These are phyloP conservation scores for Ophiostoma ips DNA, from an alignment of 2,329 filamentous ascomycete species.

Conservation along the genomic window DNA sequence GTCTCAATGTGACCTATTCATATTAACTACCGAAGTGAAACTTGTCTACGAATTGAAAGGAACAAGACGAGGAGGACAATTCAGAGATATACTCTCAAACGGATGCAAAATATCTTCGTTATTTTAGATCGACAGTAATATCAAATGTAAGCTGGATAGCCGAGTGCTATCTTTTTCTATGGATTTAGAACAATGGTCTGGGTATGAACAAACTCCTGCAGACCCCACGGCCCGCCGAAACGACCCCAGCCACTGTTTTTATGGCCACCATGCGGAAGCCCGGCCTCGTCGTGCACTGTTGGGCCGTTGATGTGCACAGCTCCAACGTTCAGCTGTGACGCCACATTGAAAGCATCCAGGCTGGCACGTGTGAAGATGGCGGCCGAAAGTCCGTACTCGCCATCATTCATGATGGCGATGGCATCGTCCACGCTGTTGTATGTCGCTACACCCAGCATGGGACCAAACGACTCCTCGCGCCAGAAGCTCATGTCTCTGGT, in stretches of 20 bases:
- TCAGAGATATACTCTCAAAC: too few relatives aligned
- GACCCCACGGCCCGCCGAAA: conserved; percentile 23
- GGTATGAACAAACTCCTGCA: conserved; percentile 1
- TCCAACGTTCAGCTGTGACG: conserved; percentile 49
- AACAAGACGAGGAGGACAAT: too few relatives aligned
- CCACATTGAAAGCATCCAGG: conserved; percentile 38
- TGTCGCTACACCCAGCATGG: conserved; percentile 52
- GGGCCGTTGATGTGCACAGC: conserved; percentile 50
- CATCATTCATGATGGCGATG: conserved; percentile 61
- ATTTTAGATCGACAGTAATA: too few relatives aligned
- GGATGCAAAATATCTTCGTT: too few relatives aligned
- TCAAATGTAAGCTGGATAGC: too few relatives aligned
- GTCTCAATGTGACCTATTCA: too few relatives aligned
- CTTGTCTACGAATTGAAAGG: too few relatives aligned
- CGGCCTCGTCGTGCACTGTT: conserved; percentile 49
- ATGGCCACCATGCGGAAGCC: conserved; percentile 50
- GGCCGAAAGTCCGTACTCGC: conserved; percentile 59
- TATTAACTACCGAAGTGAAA: too few relatives aligned
- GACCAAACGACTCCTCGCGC: conserved; percentile 62
- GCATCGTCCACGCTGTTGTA: conserved; percentile 59
- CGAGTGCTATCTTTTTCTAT: too few relatives aligned
- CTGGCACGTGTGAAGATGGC: conserved; percentile 62
- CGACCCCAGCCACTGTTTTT: conserved; percentile 51
- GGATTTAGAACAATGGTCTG: neutral
- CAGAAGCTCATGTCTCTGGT: conserved; percentile 55